Conservation (phyloP, 495 filamentous ascomycete species). For the Amniculicola lignicola region DNA sequence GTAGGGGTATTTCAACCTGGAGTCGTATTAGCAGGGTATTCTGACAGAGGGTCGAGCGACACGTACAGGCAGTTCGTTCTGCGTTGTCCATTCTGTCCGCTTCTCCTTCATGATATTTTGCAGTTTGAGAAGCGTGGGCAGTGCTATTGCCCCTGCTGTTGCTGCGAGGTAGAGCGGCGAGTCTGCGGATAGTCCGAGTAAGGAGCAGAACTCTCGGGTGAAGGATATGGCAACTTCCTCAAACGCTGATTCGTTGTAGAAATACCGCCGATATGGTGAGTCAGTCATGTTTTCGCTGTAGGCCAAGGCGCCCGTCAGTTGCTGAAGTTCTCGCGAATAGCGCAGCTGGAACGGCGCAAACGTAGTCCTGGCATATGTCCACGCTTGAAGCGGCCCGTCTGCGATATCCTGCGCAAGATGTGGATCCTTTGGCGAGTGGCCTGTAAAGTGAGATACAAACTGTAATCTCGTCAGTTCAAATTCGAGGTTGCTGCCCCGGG, state of each 20-base stretch:
- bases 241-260: constrained; percentile 71
- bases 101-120: constrained; percentile 78
- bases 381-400: constrained; percentile 56
- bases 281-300: constrained; percentile 63
- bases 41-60: background rate
- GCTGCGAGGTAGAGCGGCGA: constrained; percentile 87
- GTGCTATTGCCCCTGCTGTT: constrained; percentile 85
- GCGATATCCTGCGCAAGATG: constrained; percentile 23
- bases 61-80: constrained; percentile 77
- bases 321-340: constrained; percentile 70
- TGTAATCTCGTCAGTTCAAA: constrained; percentile 88
- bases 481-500: constrained; percentile 85
- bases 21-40: constrained; percentile 9
- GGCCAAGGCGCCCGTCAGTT: constrained; percentile 72
- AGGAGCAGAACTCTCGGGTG: constrained; percentile 90
- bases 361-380: constrained; percentile 67
- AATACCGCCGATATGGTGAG: constrained; percentile 74
- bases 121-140: constrained; percentile 80
- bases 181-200: constrained; percentile 81
- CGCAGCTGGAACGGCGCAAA: constrained; percentile 65
- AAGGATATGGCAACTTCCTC: constrained; percentile 77
- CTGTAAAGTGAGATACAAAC: constrained; percentile 76
- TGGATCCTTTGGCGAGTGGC: constrained; percentile 37
- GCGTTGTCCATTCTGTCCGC: constrained; percentile 89
- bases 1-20: constrained; percentile 83